Conservation (phyloP, 805 yeast genomes). For the Wickerhamiella sergipiensis region DNA sequence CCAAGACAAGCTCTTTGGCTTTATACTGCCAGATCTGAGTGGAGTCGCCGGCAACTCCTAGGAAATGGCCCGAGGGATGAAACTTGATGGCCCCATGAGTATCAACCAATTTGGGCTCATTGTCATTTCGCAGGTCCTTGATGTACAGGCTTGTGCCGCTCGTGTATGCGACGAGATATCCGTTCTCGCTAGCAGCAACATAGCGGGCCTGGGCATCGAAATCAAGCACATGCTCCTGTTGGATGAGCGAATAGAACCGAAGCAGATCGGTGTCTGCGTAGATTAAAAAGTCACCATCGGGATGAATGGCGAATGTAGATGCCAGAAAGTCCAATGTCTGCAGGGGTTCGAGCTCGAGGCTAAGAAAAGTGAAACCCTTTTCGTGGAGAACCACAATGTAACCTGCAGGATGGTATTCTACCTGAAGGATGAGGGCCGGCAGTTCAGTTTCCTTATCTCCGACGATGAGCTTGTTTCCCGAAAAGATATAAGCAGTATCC, state of each 20-base stretch:
- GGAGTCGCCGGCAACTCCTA: background rate
- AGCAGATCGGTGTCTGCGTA: background rate
- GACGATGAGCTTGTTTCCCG: background rate
- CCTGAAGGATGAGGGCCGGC: background rate
- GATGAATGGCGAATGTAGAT: background rate
- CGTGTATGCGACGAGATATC: background rate
- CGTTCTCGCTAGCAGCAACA: background rate
- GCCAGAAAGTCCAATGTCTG: background rate
- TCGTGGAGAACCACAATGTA: background rate
- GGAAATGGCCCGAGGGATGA: background rate
- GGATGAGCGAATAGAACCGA: background rate
- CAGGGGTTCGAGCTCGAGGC: background rate
- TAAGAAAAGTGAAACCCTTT: background rate
- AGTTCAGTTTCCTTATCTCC: background rate
- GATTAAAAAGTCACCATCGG: conserved; percentile 2
- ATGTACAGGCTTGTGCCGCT: background rate
- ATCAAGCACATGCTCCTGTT: background rate
- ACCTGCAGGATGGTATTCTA: conserved; percentile 1
- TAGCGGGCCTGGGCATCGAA: background rate
- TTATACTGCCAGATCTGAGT: background rate
- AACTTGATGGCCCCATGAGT: background rate
- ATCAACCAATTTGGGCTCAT: background rate
- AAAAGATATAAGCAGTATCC: background rate
- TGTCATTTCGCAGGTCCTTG: conserved; percentile 1
- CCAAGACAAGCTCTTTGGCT: background rate